Base-by-base conservation (phyloP, 306 rosid genomes). In the Cucumis sativus region DNA sequence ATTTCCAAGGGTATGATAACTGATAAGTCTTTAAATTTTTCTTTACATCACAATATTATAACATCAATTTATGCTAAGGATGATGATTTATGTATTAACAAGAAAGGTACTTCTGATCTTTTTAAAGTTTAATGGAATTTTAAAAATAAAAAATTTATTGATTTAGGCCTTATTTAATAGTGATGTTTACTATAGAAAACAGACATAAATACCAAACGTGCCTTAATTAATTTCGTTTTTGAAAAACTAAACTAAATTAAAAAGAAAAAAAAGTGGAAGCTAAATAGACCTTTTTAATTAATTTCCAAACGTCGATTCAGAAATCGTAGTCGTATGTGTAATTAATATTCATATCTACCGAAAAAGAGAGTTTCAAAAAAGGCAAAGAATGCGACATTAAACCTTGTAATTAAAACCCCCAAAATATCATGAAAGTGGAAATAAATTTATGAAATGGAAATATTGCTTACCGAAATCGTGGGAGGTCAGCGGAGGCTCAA, bases 401-500 rank as follows among this genome's bases (percentile, higher is more conserved):
- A 39, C 15, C 49, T 17, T 65, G 25, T 7, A 35, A 7, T 6
- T 28, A 39, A 65, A 65, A 65, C 18, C 35, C 2, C 2, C 0
- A 5, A 10, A 35, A 67, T 40, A 43, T 47, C 58, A 70, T 14
- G 41, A 9, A 70, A 47, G 8, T 41, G 54, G 74, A 67, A 67
- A 41, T 4, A n/a, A 67, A 40, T 67, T 0, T 30, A n/a, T 66
- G 8, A 40, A 49, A 49, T 62, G 12, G 7, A 3, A 3, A 8
- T 35, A 28, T 64, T 62, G 7, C 65, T 55, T 43, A 87, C 96
- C 93, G 56, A 86, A 88, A 76, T 83, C 39, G 30, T 80, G 79
- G 75, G 7, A 54, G 6, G 88, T 56, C 62, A 87, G 90, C 43
- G 86, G 43, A 3, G 91, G 84, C 6, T 84, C 76, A 6, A 88